phyloP scores from a whole-genome alignment of 2,329 filamentous ascomycete genomes.

The Plenodomus tracheiphilus region DNA sequence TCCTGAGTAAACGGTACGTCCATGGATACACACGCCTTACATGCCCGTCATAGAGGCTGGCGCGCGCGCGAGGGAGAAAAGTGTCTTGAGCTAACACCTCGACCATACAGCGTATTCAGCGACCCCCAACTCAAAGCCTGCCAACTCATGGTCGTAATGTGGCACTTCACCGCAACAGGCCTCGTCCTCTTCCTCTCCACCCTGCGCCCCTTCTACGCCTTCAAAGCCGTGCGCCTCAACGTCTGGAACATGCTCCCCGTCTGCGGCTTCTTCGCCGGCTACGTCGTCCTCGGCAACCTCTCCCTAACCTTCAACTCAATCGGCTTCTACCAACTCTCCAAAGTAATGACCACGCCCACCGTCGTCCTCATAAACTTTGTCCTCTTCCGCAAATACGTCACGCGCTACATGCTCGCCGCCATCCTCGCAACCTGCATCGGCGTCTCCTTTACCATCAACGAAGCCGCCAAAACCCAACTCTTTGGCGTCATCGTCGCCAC shows the following conservation, averaged over 20 bases:
- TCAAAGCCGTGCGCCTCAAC: conserved; percentile 50
- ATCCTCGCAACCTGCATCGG: conserved; percentile 50
- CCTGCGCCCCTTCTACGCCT: conserved; percentile 48
- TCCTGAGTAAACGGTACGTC: conserved; percentile 50
- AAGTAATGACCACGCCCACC: conserved; percentile 54
- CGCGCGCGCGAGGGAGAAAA: too few species aligned
- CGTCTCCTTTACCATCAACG: conserved; percentile 50
- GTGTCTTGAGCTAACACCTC: conserved; percentile 21
- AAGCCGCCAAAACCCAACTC: conserved; percentile 45
- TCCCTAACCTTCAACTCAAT: conserved; percentile 53
- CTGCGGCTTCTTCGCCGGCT: conserved; percentile 52
- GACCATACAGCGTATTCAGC: conserved; percentile 46
- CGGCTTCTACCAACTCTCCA: conserved; percentile 54
- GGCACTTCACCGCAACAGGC: conserved; percentile 52
- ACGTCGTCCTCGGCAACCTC: conserved; percentile 52
- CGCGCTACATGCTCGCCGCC: conserved; percentile 46
- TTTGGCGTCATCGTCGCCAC: conserved; percentile 50
- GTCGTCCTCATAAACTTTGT: conserved; percentile 52
- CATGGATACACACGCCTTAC: too few species aligned
- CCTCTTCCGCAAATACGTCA: conserved; percentile 48
- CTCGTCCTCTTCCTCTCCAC: conserved; percentile 50
- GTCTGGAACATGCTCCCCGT: conserved; percentile 51
- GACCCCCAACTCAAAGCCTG: conserved; percentile 50
- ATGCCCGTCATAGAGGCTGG: too few species aligned
- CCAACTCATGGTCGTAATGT: conserved; percentile 54